Evolutionary conservation across 2,329 filamentous ascomycete species (phyloP).

Genomic region (Cladosporium phlei): DNA sequence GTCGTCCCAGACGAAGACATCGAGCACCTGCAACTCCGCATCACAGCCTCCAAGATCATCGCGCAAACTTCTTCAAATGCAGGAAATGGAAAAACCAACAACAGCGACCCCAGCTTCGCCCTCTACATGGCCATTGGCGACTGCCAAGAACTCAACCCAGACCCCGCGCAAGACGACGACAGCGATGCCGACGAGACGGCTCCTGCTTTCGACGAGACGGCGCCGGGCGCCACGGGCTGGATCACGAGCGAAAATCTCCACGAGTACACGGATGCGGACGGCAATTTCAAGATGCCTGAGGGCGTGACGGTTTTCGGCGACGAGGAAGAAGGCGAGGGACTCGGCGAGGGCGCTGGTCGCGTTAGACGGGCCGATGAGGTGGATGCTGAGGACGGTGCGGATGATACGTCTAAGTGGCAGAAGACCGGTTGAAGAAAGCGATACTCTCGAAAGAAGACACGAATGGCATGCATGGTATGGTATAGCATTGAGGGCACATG

Average conservation of each 20-base stretch:
- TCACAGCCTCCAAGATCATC: constrained; percentile 49
- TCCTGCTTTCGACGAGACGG: constrained; percentile 43
- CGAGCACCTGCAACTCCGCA: constrained; percentile 62
- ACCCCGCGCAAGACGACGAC: constrained; percentile 51
- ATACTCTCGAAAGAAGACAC: not conserved
- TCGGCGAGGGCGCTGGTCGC: constrained; percentile 30
- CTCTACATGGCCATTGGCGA: constrained; percentile 67
- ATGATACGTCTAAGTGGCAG: constrained; percentile 50
- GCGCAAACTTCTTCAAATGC: not conserved
- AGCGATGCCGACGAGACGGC: constrained; percentile 14
- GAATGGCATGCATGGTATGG: not conserved
- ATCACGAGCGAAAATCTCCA: constrained; percentile 89
- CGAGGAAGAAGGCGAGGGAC: constrained; percentile 36
- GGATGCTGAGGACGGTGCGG: constrained; percentile 27
- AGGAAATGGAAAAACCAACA: constrained; percentile 1
- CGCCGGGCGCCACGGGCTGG: constrained; percentile 73
- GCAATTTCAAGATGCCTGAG: constrained; percentile 72
- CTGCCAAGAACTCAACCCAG: constrained; percentile 73
- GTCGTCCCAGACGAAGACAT: constrained; percentile 59
- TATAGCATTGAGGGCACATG: not conserved
- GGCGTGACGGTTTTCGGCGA: constrained; percentile 59
- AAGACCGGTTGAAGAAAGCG: constrained; percentile 41
- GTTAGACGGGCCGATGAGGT: constrained; percentile 42
- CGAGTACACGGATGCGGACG: constrained; percentile 75
- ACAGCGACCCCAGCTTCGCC: constrained; percentile 35